phyloP scores from a whole-genome alignment of 768 basidiomycete genomes.

The Sporobolomyces roseus region DNA sequence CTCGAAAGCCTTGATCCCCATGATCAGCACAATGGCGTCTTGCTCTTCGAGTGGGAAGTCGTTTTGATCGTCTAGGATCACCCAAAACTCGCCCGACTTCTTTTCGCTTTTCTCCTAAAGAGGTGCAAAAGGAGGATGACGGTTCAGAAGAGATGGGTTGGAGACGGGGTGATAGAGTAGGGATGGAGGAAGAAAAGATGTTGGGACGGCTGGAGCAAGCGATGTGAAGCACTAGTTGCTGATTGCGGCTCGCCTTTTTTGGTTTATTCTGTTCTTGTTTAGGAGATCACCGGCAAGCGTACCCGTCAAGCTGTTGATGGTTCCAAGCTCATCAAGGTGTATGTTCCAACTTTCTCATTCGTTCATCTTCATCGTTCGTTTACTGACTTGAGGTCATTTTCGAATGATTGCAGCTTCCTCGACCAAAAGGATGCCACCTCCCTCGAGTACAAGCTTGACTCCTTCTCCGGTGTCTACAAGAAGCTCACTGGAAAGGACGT shows the following conservation, averaged over 20 bases:
- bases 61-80: too few relatives aligned
- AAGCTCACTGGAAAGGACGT: conserved; percentile 82
- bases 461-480: conserved; percentile 92
- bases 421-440: conserved; percentile 97
- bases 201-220: conserved; percentile 36
- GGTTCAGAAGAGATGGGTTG: neutral
- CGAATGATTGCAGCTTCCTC: conserved; percentile 64
- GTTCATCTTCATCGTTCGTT: neutral
- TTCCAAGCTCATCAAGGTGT: conserved; percentile 96
- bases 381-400: neutral
- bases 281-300: conserved; percentile 92
- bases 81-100: too few relatives aligned
- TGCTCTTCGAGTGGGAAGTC: neutral
- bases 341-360: conserved; percentile 50
- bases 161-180: neutral
- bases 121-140: neutral
- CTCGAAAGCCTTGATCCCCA: neutral
- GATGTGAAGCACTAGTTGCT: conserved; percentile 36
- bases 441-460: conserved; percentile 99
- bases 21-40: neutral
- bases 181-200: too few relatives aligned
- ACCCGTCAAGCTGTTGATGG: conserved; percentile 91
- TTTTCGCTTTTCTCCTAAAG: neutral
- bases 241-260: conserved; percentile 40
- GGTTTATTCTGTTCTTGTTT: neutral